phyloP scores from a whole-genome alignment of 1,139 yeast genomes.

The Saccharomyces pastorianus region DNA sequence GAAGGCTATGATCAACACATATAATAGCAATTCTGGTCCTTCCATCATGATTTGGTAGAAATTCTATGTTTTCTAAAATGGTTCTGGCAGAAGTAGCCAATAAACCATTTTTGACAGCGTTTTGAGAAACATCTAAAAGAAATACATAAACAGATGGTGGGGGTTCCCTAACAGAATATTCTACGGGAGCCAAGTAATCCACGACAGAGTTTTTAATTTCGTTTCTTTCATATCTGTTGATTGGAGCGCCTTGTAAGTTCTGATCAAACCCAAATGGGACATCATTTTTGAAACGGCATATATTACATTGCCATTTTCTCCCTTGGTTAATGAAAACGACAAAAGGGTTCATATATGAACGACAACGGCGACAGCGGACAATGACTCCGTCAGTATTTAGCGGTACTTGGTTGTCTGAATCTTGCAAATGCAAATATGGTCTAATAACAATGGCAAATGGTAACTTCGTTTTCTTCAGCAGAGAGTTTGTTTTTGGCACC shows the following conservation, averaged over 20 bases:
- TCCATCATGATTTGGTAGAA: slow-evolving; percentile 78
- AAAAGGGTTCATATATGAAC: slow-evolving; percentile 90
- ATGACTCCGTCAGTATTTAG: slow-evolving; percentile 70
- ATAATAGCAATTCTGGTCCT: slow-evolving; percentile 79
- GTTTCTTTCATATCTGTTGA: slow-evolving; percentile 64
- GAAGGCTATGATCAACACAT: slow-evolving; percentile 81
- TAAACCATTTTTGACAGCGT: slow-evolving; percentile 72
- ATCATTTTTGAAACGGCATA: slow-evolving; percentile 85
- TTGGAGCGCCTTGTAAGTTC: slow-evolving; percentile 39
- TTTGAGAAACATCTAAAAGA: slow-evolving; percentile 77
- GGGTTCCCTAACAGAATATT: slow-evolving; percentile 90
- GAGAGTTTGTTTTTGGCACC: slow-evolving; percentile 61
- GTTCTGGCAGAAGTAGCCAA: slow-evolving; percentile 85
- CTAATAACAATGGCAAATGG: slow-evolving; percentile 86
- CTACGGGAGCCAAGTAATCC: slow-evolving; percentile 90
- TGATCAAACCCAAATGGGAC: slow-evolving; percentile 77
- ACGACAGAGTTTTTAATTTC: slow-evolving; percentile 82
- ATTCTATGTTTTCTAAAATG: slow-evolving; percentile 75
- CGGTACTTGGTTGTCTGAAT: slow-evolving; percentile 62
- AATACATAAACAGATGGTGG: slow-evolving; percentile 88
- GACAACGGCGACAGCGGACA: slow-evolving; percentile 93
- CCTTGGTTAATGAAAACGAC: slow-evolving; percentile 71
- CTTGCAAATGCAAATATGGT: slow-evolving; percentile 77
- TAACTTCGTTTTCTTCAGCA: slow-evolving; percentile 79
- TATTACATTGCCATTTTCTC: slow-evolving; percentile 90